Percentiles rank a stretch among this genome's conserved stretches.
phyloP scores from a whole-genome alignment of 768 basidiomycete genomes.

The Saitozyma podzolica region DNA sequence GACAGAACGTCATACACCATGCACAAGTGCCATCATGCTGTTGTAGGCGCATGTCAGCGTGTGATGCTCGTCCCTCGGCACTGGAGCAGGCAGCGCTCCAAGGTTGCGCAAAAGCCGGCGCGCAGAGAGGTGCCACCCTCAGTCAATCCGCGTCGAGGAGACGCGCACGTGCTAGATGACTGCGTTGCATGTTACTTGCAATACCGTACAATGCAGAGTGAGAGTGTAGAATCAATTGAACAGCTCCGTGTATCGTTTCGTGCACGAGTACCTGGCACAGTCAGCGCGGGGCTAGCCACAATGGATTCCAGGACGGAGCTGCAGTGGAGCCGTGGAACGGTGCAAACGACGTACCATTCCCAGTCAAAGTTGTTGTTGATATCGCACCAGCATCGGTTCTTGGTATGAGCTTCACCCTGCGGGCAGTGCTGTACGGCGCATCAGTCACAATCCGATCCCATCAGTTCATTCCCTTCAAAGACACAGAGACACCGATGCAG shows the following conservation, averaged over 20 bases:
- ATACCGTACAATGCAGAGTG: too few species aligned
- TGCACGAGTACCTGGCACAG: slow-evolving; percentile 73
- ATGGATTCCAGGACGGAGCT: not conserved
- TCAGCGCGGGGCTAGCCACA: slow-evolving; percentile 31
- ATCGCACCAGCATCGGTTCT: slow-evolving; percentile 86
- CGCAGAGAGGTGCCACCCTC: too few species aligned
- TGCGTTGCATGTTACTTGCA: too few species aligned
- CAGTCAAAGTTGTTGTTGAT: slow-evolving; percentile 68
- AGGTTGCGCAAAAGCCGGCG: too few species aligned
- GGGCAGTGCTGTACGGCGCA: slow-evolving; percentile 47
- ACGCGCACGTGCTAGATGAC: too few species aligned
- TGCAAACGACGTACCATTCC: slow-evolving; percentile 45
- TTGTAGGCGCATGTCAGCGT: too few species aligned
- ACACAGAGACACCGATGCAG: not conserved
- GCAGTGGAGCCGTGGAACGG: too few species aligned
- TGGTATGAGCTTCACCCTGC: slow-evolving; percentile 59
- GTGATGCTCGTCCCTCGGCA: too few species aligned
- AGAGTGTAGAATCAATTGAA: slow-evolving; percentile 15
- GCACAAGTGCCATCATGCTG: too few species aligned
- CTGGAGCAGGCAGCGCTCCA: too few species aligned
- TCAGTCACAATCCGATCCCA: not conserved
- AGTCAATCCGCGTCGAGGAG: too few species aligned
- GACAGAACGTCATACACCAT: too few species aligned
- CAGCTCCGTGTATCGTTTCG: slow-evolving; percentile 67
- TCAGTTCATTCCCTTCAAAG: not conserved